Evolutionary conservation across 23 red algal genomes (phyloP), one percentile per base, ranked within the genome.

Genomic region (Pyropia haitanensis): DNA sequence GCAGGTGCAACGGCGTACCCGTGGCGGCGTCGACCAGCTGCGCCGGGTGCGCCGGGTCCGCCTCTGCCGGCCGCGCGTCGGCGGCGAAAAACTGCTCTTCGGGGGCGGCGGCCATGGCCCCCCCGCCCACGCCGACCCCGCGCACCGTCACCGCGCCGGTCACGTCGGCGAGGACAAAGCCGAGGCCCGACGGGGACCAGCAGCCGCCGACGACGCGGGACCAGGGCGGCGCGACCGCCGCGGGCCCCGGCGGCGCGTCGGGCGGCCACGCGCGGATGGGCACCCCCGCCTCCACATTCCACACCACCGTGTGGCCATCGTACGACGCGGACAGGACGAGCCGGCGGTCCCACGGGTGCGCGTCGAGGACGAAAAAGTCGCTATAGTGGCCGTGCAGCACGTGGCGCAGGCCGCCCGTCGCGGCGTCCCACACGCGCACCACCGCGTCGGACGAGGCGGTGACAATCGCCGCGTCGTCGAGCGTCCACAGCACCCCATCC

Each of bases 11-110:
- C 62, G 73, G 61, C 50, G 61, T 19, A 18, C 78, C 65, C 27
- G 77, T 79, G 29, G 25, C 52, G 51, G 71, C 73, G 66, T 82
- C 71, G 7, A 85, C 53, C 4, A 46, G 39, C 39, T 46, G 39
- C 21, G 76, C 62, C 6, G 64, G 59, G 30, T 73, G 54, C 18
- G 76, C 9, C 27, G 32, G 59, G 65, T 94, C 88, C 2, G 72
- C 33, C 49, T 53, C 31, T 56, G 66, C 62, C 16, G 77, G 59
- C 23, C 66, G 15, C 27, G 51, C 69, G 39, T 94, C 88, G 49
- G 50, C 53, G 7, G 75, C 49, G 52, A 94, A 94, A 66, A 94
- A 94, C 63, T 94, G 88, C 71, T 94, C 76, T 63, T 80, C 74
- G 10, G 88, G 88, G 7, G 88, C 88, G 29, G 80, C 39, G 8